Base-by-base conservation (phyloP, 352 stramenopile species). In the Elongisporangium senticosum region DNA sequence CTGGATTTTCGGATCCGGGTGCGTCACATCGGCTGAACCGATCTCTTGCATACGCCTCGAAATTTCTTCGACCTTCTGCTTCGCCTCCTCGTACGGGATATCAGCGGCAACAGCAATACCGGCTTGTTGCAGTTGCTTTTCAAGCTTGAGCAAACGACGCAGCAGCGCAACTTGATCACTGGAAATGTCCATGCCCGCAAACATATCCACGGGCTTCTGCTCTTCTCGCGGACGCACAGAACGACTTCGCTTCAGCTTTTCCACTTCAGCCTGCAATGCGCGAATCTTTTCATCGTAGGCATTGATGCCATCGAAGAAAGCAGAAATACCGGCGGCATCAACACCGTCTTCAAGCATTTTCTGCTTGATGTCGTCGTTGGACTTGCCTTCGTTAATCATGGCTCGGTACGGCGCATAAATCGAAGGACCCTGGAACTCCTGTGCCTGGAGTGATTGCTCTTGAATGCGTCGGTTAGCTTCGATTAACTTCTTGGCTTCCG, bases 11-110 rank as follows among this genome's bases (percentile, higher is more conserved):
- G 75, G 72, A 51, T 95, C 86, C 4, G 86, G 86, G 33, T 95
- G 75, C 40, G 82, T 95, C 14, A 96, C 86, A 83, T 97, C 90
- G 56, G 86, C 87, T 15, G 87, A 95, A 56, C 89, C 90, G 59
- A 97, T 97, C 80, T 97, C 90, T 54, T 77, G 72, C 90, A 97
- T 97, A 52, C 90, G 83, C 51, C 71, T 85, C n/a, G 87, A 81
- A 54, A 97, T 97, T 58, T 93, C 81, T 55, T 87, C 78, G 23
- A 97, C 86, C 70, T 97, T 97, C 10, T 72, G 72, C 65, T 96
- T 94, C 21, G 89, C 90, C 68, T 96, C 85, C 65, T 96, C 88
- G 63, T 97, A 97, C 33, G 90, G 83, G 75, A 97, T 97, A 77
- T 97, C 90, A 20, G 93, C 90, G 24, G 89, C 89, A 50, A 97